Evolutionary conservation across 2,329 filamentous ascomycete species (phyloP), one percentile per base, ranked within the genome.

Genomic region (Fusarium lyarnte): DNA sequence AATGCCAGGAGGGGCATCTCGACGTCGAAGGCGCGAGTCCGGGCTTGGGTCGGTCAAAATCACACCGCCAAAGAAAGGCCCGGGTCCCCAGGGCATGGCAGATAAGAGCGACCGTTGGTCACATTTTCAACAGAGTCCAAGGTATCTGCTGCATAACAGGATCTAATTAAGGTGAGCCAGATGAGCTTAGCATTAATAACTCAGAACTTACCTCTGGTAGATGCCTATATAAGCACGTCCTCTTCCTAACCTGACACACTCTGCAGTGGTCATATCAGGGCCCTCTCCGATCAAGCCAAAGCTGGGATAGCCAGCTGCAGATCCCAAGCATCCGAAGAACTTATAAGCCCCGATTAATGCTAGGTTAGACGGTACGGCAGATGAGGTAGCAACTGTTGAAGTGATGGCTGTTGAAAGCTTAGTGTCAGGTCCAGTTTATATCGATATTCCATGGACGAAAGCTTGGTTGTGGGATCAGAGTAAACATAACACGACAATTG

Each of bases 331-430:
- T 3, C 49, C 49, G 33, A 53, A 23, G 47, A 52, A 74, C 29
- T 17, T 51, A 27, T 67, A 73, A 16, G 16, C 35, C 13, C 21
- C 61, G 31, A 74, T 65, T 9, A 13, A 19, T 31, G 64, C 36
- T 17, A 63, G 42, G 21, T 72, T 74, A n/a, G 47, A 46, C 23
- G 61, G 12, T 31, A 21, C n/a, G 17, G 14, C 10, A 19, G 52
- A 35, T 4, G 57, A 36, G 9, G 36, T 39, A 25, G 62, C 23
- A 13, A n/a, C 5, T 25, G 45, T 57, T 31, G 58, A 46, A 27
- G 41, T 27, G 11, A 27, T n/a, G n/a, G 8, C 39, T 57, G 29
- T 35, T n/a, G 53, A 29, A 12, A 21, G 25, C 29, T 17, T 14
- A 35, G 7, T n/a, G 41, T 46, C 54, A 46, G 54, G 36, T 45